Percentiles rank a stretch among this genome's conserved stretches.
Conservation (phyloP, 257 asterid genomes). For the Jasminum sambac region DNA sequence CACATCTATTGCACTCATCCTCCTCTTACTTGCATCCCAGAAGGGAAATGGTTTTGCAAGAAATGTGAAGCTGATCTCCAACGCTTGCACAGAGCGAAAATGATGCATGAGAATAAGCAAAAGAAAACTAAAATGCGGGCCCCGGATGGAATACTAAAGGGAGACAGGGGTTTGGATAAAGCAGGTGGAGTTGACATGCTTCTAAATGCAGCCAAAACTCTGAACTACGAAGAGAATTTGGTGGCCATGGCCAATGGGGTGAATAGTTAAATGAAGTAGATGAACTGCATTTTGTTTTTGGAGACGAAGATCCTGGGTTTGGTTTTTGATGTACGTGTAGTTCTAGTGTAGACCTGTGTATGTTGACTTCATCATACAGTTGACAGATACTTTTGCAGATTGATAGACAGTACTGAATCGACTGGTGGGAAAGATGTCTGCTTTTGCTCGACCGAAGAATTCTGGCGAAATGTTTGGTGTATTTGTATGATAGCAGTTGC, state of each 20-base stretch:
- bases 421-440: slow-evolving; percentile 6
- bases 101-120: slow-evolving; percentile 36
- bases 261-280: slow-evolving; percentile 22
- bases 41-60: slow-evolving; percentile 78
- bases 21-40: slow-evolving; percentile 54
- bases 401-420: slow-evolving; percentile 19
- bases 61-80: slow-evolving; percentile 56
- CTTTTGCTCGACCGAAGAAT: slow-evolving; percentile 16
- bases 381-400: slow-evolving; percentile 31
- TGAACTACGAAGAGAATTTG: slow-evolving; percentile 60
- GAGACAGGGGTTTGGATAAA: slow-evolving; percentile 38
- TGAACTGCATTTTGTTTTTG: slow-evolving; percentile 1
- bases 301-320: slow-evolving; percentile 2
- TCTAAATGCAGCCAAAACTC: slow-evolving; percentile 71
- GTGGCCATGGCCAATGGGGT: slow-evolving; percentile 39
- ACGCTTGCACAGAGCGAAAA: slow-evolving; percentile 50
- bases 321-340: slow-evolving; percentile 13
- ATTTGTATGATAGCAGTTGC: not conserved
- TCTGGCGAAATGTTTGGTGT: not conserved
- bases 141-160: slow-evolving; percentile 34
- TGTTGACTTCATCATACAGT: slow-evolving; percentile 14
- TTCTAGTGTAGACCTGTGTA: slow-evolving; percentile 9
- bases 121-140: slow-evolving; percentile 37
- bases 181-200: slow-evolving; percentile 92
- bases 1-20: slow-evolving; percentile 85